phyloP scores from a whole-genome alignment of 331 rosid species.

The Rhamnella rubrinervis region DNA sequence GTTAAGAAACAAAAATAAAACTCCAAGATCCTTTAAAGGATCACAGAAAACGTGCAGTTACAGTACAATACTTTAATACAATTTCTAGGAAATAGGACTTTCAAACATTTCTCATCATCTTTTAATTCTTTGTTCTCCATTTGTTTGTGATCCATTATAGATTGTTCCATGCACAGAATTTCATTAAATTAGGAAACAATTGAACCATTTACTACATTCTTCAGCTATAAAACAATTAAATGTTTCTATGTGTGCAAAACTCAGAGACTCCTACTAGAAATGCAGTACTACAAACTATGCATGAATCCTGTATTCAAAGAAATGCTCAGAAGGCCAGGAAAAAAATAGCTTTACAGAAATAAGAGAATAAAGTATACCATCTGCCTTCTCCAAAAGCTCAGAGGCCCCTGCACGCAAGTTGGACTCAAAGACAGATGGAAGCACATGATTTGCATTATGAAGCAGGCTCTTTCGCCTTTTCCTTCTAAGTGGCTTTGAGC shows the following conservation, averaged over 20 bases:
- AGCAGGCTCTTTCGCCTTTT: slow-evolving; percentile 31
- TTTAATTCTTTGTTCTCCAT: no score
- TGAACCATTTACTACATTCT: no score
- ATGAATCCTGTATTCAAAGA: neutral
- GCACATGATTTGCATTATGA: slow-evolving; percentile 40
- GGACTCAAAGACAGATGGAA: slow-evolving; percentile 35
- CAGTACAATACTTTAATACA: neutral
- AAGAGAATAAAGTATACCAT: slow-evolving; percentile 50
- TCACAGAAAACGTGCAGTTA: neutral
- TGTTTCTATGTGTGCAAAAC: no score
- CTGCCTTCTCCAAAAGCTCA: slow-evolving; percentile 51
- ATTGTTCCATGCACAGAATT: no score
- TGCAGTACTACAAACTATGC: slow-evolving; percentile 1
- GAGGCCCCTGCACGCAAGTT: slow-evolving; percentile 35
- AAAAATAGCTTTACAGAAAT: neutral
- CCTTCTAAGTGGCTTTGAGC: slow-evolving; percentile 55
- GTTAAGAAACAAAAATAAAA: slow-evolving; percentile 6
- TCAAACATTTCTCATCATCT: neutral
- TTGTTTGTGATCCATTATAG: neutral
- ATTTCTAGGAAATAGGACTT: neutral
- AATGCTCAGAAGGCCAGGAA: slow-evolving; percentile 1
- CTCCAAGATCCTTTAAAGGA: neutral
- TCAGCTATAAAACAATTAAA: no score
- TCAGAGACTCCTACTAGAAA: neutral
- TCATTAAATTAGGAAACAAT: neutral